Base-by-base conservation (phyloP, 441 rosid genomes). In the Erodium texanum region DNA sequence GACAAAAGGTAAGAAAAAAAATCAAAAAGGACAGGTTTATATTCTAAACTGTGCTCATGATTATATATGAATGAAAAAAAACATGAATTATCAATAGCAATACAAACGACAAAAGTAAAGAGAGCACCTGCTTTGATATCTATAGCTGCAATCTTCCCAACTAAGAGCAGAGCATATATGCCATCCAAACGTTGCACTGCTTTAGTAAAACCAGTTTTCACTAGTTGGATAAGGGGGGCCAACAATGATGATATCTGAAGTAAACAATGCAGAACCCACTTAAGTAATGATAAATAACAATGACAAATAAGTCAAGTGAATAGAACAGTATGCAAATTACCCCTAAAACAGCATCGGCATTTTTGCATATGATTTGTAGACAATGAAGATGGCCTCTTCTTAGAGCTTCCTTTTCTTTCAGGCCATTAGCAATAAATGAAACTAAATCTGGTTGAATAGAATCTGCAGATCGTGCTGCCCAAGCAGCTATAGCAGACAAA, bases 341-440 rank as follows among this genome's bases (percentile, higher is more conserved):
- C 93, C 78, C 89, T 16, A 83, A 75, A 73, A 87, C 77, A 68
- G 84, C 79, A 78, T 96, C 97, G 62, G 83, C 66, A 71, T 89
- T 89, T 82, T 78, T 80, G 85, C 91, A 83, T 70, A 92, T 82
- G 70, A 76, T 78, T 54, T 76, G 79, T 50, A 96, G 67, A 71
- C 89, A 88, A 63, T 96, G 96, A 77, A 96, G 94, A 85, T 96
- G 92, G 24, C 91, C 97, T 82, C 97, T 83, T 85, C 96, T 84
- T 70, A 95, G 78, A 73, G 79, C 76, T 68, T 95, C 99, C 79
- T 92, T 95, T 87, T 95, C 99, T 80, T 95, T 92, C 62, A 93
- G 87, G 76, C 98, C 99, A 65, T 93, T 76, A 73, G 87, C 75
- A 72, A 89, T 41, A 70, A 90, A 88, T 67, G 96, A 79, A 80